Percentiles rank a stretch among this genome's conserved stretches.
Conservation (phyloP, 2,329 filamentous ascomycete genomes). For the Aspergillus udagawae region DNA sequence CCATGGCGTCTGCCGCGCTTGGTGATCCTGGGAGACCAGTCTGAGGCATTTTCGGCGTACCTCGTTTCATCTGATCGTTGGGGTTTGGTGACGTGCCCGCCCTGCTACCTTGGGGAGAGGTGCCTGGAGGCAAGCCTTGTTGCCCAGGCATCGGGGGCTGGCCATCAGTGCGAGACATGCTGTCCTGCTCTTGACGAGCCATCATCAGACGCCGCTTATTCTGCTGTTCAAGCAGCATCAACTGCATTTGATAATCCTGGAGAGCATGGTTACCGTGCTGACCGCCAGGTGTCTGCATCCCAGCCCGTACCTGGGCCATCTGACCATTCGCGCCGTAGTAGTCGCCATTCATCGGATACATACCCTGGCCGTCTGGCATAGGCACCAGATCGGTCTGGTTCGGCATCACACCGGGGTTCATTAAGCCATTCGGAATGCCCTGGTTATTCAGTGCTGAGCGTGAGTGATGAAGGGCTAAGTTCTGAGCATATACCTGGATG, state of each 20-base stretch:
- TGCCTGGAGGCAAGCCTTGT: conserved; percentile 48
- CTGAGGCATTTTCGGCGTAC: conserved; percentile 57
- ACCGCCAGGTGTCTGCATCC: conserved; percentile 38
- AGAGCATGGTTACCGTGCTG: conserved; percentile 57
- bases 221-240: conserved; percentile 66
- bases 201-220: conserved; percentile 65
- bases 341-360: conserved; percentile 40
- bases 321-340: conserved; percentile 60
- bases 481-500: conserved; percentile 82
- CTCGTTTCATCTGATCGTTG: conserved; percentile 59
- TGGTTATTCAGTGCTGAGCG: conserved; percentile 76
- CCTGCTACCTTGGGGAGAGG: conserved; percentile 56
- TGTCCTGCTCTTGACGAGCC: conserved; percentile 65
- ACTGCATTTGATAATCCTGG: conserved; percentile 67
- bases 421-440: conserved; percentile 70
- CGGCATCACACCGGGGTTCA: conserved; percentile 61
- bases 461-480: conserved; percentile 72
- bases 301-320: conserved; percentile 45
- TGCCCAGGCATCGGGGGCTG: conserved; percentile 45
- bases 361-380: conserved; percentile 58
- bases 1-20: conserved; percentile 54
- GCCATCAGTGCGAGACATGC: conserved; percentile 50
- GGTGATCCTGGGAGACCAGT: conserved; percentile 55
- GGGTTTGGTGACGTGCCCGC: conserved; percentile 59
- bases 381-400: conserved; percentile 80